These are phyloP conservation scores for Iris macrosiphon DNA, from an alignment of 106 monocot genomes.

Conservation along the genomic window DNA sequence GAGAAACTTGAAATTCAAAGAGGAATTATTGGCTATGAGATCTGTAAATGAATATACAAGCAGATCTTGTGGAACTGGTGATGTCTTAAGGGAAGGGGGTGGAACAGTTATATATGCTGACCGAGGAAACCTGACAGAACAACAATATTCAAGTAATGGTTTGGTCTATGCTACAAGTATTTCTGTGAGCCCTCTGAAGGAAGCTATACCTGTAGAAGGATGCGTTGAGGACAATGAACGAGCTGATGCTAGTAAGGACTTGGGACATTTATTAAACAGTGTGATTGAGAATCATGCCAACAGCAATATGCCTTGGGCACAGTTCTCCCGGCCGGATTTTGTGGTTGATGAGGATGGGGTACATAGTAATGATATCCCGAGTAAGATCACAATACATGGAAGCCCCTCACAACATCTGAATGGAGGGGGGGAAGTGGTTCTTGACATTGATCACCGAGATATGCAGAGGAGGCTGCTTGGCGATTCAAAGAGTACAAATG, in stretches of 20 bases:
- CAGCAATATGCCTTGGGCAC: constrained; percentile 6
- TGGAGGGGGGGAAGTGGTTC: constrained; percentile 14
- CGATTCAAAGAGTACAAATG: too few relatives aligned
- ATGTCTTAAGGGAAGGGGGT: constrained; percentile 21
- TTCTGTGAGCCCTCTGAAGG: constrained; percentile 7
- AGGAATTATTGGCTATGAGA: constrained; percentile 33
- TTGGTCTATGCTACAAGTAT: constrained; percentile 5
- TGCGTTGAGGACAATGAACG: constrained; percentile 21
- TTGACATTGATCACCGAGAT: constrained; percentile 9
- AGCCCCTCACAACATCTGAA: too few relatives aligned
- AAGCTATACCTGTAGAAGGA: neutral
- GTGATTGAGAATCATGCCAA: constrained; percentile 9
- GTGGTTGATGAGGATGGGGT: too few relatives aligned
- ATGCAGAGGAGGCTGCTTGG: neutral
- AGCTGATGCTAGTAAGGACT: constrained; percentile 5
- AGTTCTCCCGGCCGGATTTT: neutral
- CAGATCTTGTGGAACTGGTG: constrained; percentile 18
- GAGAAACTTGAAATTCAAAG: constrained; percentile 71
- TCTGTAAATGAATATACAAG: constrained; percentile 25
- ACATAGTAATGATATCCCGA: too few relatives aligned
- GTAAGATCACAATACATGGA: too few relatives aligned
- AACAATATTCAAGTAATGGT: constrained; percentile 13
- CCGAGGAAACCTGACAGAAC: constrained; percentile 8
- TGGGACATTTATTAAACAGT: constrained; percentile 4
- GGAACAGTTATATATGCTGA: constrained; percentile 8